Percentiles rank a stretch among this genome's conserved stretches.
These are phyloP conservation scores for Ophiostoma australiae DNA, from an alignment of 2,329 filamentous ascomycete genomes.

Conservation along the genomic window DNA sequence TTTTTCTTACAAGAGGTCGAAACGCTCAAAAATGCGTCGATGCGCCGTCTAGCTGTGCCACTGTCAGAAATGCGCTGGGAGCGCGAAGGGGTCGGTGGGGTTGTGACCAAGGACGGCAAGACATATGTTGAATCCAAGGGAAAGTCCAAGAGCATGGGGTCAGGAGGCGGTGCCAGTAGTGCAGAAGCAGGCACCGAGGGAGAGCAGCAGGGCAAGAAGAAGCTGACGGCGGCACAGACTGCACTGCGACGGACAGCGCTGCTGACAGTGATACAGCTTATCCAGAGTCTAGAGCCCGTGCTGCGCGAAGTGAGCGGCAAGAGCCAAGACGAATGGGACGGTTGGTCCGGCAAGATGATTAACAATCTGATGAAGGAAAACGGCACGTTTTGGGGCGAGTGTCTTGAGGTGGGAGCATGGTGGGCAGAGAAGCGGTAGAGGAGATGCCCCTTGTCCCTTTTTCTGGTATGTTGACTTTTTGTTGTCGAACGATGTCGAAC, in stretches of 20 bases:
- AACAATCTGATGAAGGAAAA: slow-evolving; percentile 73
- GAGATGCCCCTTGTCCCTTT: background rate
- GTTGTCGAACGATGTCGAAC: background rate
- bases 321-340: slow-evolving; percentile 86
- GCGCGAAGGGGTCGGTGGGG: slow-evolving; percentile 63
- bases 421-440: slow-evolving; percentile 64
- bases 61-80: slow-evolving; percentile 84
- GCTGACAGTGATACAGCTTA: slow-evolving; percentile 72
- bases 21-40: slow-evolving; percentile 61
- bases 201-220: slow-evolving; percentile 38
- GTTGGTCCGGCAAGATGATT: slow-evolving; percentile 85
- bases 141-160: slow-evolving; percentile 25
- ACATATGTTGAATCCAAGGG: slow-evolving; percentile 51
- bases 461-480: background rate
- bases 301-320: slow-evolving; percentile 79
- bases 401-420: slow-evolving; percentile 80
- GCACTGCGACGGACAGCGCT: slow-evolving; percentile 76
- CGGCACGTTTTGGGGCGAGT: slow-evolving; percentile 77
- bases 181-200: background rate
- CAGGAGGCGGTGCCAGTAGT: background rate
- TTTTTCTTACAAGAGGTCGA: slow-evolving; percentile 77
- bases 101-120: slow-evolving; percentile 56
- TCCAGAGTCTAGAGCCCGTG: slow-evolving; percentile 78
- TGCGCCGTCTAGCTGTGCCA: slow-evolving; percentile 77
- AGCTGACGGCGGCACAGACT: slow-evolving; percentile 62